Conservation (phyloP, 768 basidiomycete genomes). For the Asterophora lycoperdoides region DNA sequence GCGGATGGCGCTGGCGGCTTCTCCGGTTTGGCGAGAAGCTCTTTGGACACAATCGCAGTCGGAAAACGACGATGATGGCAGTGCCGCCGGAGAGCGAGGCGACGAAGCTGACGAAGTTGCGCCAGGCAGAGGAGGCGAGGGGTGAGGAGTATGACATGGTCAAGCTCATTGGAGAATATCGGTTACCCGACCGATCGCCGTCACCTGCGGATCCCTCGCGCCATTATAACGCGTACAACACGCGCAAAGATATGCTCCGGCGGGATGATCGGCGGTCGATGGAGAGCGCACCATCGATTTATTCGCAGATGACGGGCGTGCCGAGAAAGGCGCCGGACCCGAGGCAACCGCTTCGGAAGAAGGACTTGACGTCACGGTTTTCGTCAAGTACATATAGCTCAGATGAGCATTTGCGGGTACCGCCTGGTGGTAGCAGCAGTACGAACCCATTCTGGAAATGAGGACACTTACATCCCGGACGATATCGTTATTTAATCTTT, state of each 20-base stretch:
- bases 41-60: constrained; percentile 43
- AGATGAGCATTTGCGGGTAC: constrained; percentile 10
- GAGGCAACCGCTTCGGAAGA: constrained; percentile 24
- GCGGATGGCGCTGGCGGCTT: constrained; percentile 54
- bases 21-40: constrained; percentile 54
- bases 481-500: not conserved
- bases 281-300: constrained; percentile 46
- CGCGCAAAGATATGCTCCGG: constrained; percentile 15
- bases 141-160: constrained; percentile 20
- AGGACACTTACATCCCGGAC: constrained; percentile 3
- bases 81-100: constrained; percentile 12
- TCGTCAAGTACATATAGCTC: constrained; percentile 33
- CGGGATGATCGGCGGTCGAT: constrained; percentile 11
- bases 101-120: constrained; percentile 14
- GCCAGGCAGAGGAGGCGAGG: constrained; percentile 20
- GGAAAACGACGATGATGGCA: constrained; percentile 6
- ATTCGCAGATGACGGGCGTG: constrained; percentile 55
- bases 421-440: constrained; percentile 5
- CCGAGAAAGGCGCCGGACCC: constrained; percentile 57
- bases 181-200: constrained; percentile 7
- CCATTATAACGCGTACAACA: constrained; percentile 27
- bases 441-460: constrained; percentile 30
- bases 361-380: constrained; percentile 15
- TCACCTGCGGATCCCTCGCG: constrained; percentile 1
- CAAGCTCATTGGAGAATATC: constrained; percentile 22